Conservation (phyloP, 768 basidiomycete species). For the Termitomyces sp. region DNA sequence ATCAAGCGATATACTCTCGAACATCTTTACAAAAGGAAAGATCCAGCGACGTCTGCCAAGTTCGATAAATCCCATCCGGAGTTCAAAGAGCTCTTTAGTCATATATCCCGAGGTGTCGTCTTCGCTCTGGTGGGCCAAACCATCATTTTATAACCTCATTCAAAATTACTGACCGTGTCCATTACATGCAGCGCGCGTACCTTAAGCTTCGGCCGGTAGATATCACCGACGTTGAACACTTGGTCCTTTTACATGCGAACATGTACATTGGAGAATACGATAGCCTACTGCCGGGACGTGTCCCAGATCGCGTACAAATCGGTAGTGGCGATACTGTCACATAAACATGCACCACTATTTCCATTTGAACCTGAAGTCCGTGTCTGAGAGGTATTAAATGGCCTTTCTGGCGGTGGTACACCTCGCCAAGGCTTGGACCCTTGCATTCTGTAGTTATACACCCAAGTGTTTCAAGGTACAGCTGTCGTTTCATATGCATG, state of each 20-base stretch:
- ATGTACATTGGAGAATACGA: constrained; percentile 38
- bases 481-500: background rate
- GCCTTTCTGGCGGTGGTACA: background rate
- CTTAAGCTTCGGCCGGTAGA: constrained; percentile 35
- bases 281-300: background rate
- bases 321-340: background rate
- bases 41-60: constrained; percentile 22
- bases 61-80: constrained; percentile 44
- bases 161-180: background rate
- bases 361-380: background rate
- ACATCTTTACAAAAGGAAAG: constrained; percentile 32
- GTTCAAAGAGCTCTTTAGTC: constrained; percentile 44
- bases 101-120: constrained; percentile 40
- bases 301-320: background rate
- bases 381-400: background rate
- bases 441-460: background rate
- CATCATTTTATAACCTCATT: background rate
- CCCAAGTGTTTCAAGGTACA: background rate
- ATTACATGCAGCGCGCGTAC: constrained; percentile 30
- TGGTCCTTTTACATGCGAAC: constrained; percentile 36
- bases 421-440: background rate
- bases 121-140: constrained; percentile 41
- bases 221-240: constrained; percentile 26
- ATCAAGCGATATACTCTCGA: constrained; percentile 40
- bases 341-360: background rate